Percentiles rank a stretch among this genome's conserved stretches.
phyloP scores from a whole-genome alignment of 495 filamentous ascomycete genomes.

The Penicillium nucicola region DNA sequence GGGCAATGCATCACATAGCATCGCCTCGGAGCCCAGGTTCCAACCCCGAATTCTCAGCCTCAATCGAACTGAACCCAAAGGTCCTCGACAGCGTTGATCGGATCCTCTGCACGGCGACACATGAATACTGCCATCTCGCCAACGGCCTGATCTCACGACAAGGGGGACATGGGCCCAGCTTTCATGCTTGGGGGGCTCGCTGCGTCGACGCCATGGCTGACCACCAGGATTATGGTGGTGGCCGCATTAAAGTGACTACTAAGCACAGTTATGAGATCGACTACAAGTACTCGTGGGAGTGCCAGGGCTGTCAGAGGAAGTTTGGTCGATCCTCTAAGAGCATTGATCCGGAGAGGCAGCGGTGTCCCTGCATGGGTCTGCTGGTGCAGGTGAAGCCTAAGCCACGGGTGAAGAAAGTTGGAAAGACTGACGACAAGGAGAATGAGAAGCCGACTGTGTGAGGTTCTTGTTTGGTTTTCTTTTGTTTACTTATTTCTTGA shows the following conservation, averaged over 20 bases:
- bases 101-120: conserved; percentile 80
- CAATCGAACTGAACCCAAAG: conserved; percentile 84
- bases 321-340: conserved; percentile 82
- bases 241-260: conserved; percentile 72
- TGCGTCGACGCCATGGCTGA: conserved; percentile 42
- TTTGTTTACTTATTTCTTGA: too few relatives aligned
- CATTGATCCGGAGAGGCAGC: conserved; percentile 61
- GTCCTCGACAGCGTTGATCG: conserved; percentile 76
- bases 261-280: conserved; percentile 85
- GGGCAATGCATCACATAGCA: conserved; percentile 41
- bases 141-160: conserved; percentile 77
- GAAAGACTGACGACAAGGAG: not conserved
- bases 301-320: conserved; percentile 60
- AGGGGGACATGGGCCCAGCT: conserved; percentile 72
- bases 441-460: too few relatives aligned
- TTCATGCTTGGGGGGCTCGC: conserved; percentile 66
- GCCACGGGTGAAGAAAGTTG: conserved; percentile 60
- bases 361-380: conserved; percentile 60
- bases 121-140: conserved; percentile 93
- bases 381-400: conserved; percentile 78
- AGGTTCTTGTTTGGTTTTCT: too few relatives aligned
- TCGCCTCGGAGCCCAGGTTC: not conserved
- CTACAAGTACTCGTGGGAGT: conserved; percentile 87
- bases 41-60: conserved; percentile 59
- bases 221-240: conserved; percentile 44